phyloP scores from a whole-genome alignment of 257 asterid species.

The Solanum neorickii region DNA sequence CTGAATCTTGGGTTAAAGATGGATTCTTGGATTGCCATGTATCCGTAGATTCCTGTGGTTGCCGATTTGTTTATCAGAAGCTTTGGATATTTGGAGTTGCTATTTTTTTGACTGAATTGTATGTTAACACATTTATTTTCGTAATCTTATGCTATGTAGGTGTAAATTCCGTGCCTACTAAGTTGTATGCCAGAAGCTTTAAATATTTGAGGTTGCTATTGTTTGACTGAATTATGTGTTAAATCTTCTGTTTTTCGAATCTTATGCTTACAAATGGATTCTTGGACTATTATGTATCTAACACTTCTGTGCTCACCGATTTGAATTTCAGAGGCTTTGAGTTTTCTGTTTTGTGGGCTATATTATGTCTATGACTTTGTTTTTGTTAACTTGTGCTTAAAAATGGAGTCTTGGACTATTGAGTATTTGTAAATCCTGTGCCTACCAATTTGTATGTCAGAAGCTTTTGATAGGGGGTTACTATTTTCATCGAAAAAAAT shows the following conservation, averaged over 20 bases:
- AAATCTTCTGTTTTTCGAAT: background rate
- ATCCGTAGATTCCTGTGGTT: background rate
- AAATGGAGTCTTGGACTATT: background rate
- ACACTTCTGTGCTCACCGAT: background rate
- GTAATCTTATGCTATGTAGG: background rate
- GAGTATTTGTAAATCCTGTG: background rate
- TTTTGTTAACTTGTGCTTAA: background rate
- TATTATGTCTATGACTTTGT: background rate
- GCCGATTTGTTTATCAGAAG: background rate
- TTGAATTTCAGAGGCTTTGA: background rate
- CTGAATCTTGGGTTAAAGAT: background rate
- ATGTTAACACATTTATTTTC: background rate
- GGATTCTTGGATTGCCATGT: background rate
- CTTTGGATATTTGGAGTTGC: background rate
- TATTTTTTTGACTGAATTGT: background rate
- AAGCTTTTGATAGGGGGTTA: background rate
- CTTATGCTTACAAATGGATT: background rate
- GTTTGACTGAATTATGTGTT: background rate
- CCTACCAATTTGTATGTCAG: background rate
- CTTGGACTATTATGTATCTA: background rate
- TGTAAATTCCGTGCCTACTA: background rate
- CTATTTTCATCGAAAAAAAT: background rate
- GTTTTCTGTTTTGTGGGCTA: background rate
- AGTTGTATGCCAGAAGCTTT: background rate
- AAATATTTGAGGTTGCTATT: background rate